phyloP scores from a whole-genome alignment of 352 stramenopile genomes.

The Phytopythium sindhum region DNA sequence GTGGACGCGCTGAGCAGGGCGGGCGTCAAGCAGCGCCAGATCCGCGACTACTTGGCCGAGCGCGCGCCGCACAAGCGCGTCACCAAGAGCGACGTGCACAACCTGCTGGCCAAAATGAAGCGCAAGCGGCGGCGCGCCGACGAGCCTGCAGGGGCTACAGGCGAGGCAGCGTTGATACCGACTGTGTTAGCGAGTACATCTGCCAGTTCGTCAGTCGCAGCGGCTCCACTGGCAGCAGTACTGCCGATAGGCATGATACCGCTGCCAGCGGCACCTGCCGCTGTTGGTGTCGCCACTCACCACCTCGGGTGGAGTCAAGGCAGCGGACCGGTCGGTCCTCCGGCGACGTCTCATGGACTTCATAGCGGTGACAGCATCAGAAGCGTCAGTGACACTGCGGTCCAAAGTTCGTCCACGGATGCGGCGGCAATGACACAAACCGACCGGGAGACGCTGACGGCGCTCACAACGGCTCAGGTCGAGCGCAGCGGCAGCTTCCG shows the following conservation, averaged over 20 bases:
- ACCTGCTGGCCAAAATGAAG: constrained; percentile 12
- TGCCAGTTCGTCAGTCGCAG: background rate
- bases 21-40: constrained; percentile 14
- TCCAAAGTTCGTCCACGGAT: background rate
- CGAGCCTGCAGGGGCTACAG: background rate
- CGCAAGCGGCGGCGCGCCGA: background rate
- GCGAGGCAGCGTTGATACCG: background rate
- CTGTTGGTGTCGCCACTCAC: background rate
- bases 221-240: background rate
- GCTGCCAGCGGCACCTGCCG: background rate
- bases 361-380: background rate
- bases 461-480: background rate
- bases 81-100: constrained; percentile 16
- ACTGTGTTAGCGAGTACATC: too few species aligned
- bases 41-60: constrained; percentile 11
- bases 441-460: background rate
- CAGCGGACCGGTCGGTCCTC: too few species aligned
- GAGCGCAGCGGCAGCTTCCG: constrained; percentile 11
- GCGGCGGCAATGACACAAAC: background rate
- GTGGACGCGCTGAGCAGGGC: constrained; percentile 11
- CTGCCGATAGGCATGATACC: background rate
- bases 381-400: too few species aligned
- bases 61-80: constrained; percentile 10
- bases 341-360: background rate
- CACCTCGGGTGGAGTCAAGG: background rate